Conservation (phyloP, 192 early-diverging fungal genomes). For the Diversispora epigaea region DNA sequence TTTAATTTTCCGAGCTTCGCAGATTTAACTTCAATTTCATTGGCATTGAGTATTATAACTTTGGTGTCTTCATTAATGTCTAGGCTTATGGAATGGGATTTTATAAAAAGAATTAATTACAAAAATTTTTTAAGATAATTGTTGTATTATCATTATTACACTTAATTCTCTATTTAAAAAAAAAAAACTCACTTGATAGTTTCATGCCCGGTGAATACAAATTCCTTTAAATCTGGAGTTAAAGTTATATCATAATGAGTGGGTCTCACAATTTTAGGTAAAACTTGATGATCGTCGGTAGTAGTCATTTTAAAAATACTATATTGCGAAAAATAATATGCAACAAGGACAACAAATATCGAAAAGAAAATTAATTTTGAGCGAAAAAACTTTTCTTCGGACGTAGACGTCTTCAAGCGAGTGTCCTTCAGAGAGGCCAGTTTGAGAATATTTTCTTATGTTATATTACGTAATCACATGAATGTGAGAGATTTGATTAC, state of each 20-base stretch:
- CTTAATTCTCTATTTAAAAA: too few relatives aligned
- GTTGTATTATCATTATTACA: neutral
- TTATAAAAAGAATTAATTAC: neutral
- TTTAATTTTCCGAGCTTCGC: conserved; percentile 45
- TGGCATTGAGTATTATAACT: conserved; percentile 65
- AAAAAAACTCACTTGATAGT: conserved; percentile 11
- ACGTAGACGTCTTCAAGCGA: too few relatives aligned
- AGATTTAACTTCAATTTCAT: conserved; percentile 64
- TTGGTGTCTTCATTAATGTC: conserved; percentile 61
- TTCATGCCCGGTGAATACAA: conserved; percentile 68
- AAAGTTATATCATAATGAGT: conserved; percentile 79
- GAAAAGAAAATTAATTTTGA: conserved; percentile 8
- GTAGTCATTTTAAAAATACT: conserved; percentile 4
- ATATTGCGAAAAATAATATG: neutral
- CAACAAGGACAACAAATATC: neutral
- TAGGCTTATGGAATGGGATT: conserved; percentile 40
- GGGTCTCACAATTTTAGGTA: conserved; percentile 84
- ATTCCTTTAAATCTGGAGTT: conserved; percentile 77
- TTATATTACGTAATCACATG: too few relatives aligned
- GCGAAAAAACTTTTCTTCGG: neutral
- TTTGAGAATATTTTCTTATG: too few relatives aligned
- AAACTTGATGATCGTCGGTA: conserved; percentile 59
- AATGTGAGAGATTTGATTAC: too few relatives aligned
- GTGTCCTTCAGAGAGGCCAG: too few relatives aligned
- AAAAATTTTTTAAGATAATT: neutral